phyloP scores from a whole-genome alignment of 495 filamentous ascomycete genomes.

The Xylaria grammica region DNA sequence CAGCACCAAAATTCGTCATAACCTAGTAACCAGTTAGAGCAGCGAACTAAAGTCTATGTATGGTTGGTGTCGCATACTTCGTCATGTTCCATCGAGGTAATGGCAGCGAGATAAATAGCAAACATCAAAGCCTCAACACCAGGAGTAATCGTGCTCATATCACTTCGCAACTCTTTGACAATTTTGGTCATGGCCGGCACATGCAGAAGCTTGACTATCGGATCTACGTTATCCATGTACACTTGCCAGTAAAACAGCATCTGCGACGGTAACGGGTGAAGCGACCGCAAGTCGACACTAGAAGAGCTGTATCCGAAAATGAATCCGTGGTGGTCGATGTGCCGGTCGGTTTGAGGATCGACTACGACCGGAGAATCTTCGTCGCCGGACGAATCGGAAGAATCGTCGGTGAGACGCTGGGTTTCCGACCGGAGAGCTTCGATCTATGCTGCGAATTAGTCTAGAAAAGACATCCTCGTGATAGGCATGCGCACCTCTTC shows the following conservation, averaged over 20 bases:
- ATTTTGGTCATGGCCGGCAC: conserved; percentile 61
- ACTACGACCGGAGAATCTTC: conserved; percentile 59
- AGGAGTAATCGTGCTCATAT: conserved; percentile 61
- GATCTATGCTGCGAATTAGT: conserved; percentile 52
- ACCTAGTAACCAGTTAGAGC: conserved; percentile 44
- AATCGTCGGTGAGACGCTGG: conserved; percentile 69
- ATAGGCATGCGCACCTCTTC: conserved; percentile 68
- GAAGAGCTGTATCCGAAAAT: conserved; percentile 72
- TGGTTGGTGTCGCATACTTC: conserved; percentile 45
- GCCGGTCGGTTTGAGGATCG: conserved; percentile 35
- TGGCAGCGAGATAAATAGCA: conserved; percentile 75
- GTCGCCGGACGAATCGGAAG: conserved; percentile 58
- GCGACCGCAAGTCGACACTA: conserved; percentile 49
- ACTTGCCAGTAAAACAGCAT: conserved; percentile 71
- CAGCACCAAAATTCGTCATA: conserved; percentile 58
- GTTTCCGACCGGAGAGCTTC: conserved; percentile 75
- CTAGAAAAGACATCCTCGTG: neutral
- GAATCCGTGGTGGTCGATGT: conserved; percentile 67
- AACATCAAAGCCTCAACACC: conserved; percentile 76
- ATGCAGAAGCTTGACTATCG: conserved; percentile 72
- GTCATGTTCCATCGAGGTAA: conserved; percentile 67
- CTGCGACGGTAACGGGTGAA: conserved; percentile 64
- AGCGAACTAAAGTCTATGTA: neutral
- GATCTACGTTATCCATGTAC: conserved; percentile 74
- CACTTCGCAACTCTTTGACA: conserved; percentile 51